Evolutionary conservation across 345 rosid species (phyloP).

Genomic region (Moricandia arvensis): DNA sequence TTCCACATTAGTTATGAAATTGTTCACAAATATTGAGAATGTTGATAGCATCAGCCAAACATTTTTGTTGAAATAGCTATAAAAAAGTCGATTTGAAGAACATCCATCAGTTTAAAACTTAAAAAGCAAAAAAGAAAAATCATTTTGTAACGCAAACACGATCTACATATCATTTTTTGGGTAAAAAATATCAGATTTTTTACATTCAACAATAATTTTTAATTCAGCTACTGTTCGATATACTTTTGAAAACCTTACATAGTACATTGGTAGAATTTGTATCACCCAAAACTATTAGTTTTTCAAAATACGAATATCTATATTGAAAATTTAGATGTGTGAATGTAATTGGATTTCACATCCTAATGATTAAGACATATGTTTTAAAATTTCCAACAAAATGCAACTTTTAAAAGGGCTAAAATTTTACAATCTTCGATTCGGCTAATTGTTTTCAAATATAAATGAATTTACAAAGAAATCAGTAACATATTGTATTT

Average conservation of each 20-base stretch:
- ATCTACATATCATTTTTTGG: neutral
- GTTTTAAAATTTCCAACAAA: neutral
- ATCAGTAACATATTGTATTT: neutral
- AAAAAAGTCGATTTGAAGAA: neutral
- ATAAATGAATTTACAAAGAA: neutral
- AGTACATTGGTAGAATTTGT: neutral
- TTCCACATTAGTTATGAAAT: neutral
- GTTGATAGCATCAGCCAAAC: neutral
- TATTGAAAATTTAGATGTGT: neutral
- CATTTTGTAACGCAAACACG: neutral
- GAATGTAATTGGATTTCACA: neutral
- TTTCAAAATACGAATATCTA: neutral
- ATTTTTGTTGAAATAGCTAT: neutral
- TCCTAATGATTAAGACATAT: neutral
- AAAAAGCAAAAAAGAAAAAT: neutral
- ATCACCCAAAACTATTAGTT: neutral
- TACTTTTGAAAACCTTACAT: neutral
- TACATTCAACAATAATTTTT: neutral
- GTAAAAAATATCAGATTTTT: neutral
- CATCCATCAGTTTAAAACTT: neutral
- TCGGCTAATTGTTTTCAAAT: neutral
- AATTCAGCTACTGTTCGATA: neutral
- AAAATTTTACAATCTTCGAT: neutral
- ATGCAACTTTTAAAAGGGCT: neutral
- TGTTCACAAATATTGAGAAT: neutral